phyloP scores from a whole-genome alignment of 2,329 filamentous ascomycete species.

The Alternaria gansuensis region DNA sequence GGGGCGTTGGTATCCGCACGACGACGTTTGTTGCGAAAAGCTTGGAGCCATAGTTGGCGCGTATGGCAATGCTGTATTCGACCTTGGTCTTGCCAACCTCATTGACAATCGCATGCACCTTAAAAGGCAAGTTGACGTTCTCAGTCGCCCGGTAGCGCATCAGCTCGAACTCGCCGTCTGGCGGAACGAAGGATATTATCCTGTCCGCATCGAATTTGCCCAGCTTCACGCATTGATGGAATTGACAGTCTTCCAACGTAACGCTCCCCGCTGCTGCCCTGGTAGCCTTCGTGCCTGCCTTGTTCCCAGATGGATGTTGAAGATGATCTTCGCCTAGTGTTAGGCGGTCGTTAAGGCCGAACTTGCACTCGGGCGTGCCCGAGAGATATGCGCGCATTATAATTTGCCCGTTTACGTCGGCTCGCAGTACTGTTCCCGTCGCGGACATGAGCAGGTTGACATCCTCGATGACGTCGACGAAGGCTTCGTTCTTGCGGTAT shows the following conservation, averaged over 20 bases:
- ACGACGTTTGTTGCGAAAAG: slow-evolving; percentile 97
- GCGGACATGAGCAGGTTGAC: slow-evolving; percentile 99
- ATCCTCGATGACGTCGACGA: slow-evolving; percentile 98
- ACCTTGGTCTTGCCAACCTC: slow-evolving; percentile 97
- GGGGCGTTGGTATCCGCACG: slow-evolving; percentile 90
- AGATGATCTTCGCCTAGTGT: slow-evolving; percentile 74
- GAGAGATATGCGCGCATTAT: slow-evolving; percentile 98
- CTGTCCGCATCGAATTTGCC: slow-evolving; percentile 96
- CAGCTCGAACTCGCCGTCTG: slow-evolving; percentile 96
- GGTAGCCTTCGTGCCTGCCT: slow-evolving; percentile 84
- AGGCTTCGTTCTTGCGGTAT: slow-evolving; percentile 99
- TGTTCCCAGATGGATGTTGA: slow-evolving; percentile 76
- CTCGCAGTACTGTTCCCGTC: slow-evolving; percentile 90
- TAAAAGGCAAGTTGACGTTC: slow-evolving; percentile 98
- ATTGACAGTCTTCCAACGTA: slow-evolving; percentile 96
- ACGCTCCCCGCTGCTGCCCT: slow-evolving; percentile 95
- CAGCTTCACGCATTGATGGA: slow-evolving; percentile 98
- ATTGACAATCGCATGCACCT: slow-evolving; percentile 97
- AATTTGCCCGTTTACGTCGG: slow-evolving; percentile 96
- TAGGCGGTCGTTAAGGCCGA: slow-evolving; percentile 93
- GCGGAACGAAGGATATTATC: slow-evolving; percentile 96
- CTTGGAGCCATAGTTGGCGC: slow-evolving; percentile 95
- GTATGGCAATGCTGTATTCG: slow-evolving; percentile 97
- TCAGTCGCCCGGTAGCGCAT: slow-evolving; percentile 99
- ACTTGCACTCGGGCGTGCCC: slow-evolving; percentile 98